These are phyloP conservation scores for Carallia pectinifolia DNA, from an alignment of 345 rosid species.

Conservation along the genomic window DNA sequence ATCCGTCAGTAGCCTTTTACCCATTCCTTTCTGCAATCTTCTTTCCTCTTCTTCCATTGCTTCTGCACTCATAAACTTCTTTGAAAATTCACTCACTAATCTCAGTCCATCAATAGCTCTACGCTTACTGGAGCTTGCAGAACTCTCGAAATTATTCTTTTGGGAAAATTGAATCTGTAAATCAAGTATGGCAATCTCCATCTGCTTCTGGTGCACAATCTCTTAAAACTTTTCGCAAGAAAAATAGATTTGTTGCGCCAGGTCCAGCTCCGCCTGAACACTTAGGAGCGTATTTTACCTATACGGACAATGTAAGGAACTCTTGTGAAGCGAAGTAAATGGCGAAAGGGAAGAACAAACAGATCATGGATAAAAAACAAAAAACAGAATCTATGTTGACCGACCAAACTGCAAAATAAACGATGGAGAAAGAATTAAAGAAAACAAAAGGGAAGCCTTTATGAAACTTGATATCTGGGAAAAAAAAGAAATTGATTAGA, in stretches of 20 bases:
- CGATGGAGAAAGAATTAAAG: too few relatives aligned
- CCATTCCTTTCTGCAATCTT: background rate
- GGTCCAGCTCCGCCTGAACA: background rate
- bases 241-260: background rate
- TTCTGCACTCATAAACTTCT: background rate
- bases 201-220: slow-evolving; percentile 2
- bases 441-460: too few relatives aligned
- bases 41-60: background rate
- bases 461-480: too few relatives aligned
- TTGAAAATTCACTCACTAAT: background rate
- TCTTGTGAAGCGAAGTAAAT: background rate
- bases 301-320: slow-evolving; percentile 3
- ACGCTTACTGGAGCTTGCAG: slow-evolving; percentile 9
- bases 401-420: background rate
- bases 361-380: background rate
- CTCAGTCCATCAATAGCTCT: slow-evolving; percentile 7
- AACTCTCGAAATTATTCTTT: background rate
- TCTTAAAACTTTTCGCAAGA: slow-evolving; percentile 8
- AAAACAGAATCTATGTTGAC: background rate
- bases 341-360: background rate
- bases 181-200: slow-evolving; percentile 13
- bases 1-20: slow-evolving; percentile 1
- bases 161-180: slow-evolving; percentile 1
- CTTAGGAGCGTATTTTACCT: slow-evolving; percentile 1
- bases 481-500: too few relatives aligned